These are phyloP conservation scores for Ambrosiella cleistominuta DNA, from an alignment of 2,329 filamentous ascomycete species.

Conservation along the genomic window DNA sequence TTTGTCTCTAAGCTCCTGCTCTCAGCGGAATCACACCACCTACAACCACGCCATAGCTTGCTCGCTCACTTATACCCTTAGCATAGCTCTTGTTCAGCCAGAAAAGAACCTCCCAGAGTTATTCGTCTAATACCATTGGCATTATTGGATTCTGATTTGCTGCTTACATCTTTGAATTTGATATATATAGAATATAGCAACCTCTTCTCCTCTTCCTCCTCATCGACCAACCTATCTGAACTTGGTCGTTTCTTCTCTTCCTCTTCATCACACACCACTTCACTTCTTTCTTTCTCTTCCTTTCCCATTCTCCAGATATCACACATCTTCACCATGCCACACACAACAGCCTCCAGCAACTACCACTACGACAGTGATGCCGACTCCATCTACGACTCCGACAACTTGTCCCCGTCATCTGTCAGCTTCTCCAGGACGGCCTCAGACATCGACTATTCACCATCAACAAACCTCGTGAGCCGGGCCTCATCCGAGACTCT, in stretches of 20 bases:
- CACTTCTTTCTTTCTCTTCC: background rate
- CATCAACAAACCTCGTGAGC: conserved; percentile 26
- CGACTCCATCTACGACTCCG: conserved; percentile 13
- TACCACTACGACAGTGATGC: conserved; percentile 14
- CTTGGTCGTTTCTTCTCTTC: background rate
- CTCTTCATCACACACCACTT: background rate
- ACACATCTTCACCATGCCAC: background rate
- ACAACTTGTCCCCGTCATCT: background rate
- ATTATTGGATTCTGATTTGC: background rate
- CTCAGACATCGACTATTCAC: conserved; percentile 20
- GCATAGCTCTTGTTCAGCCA: background rate
- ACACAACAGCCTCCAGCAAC: background rate
- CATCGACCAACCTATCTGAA: background rate
- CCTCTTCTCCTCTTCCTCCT: background rate
- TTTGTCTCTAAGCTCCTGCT: background rate
- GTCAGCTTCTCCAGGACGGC: background rate
- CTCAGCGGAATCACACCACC: conserved; percentile 1
- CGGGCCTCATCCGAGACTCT: conserved; percentile 61
- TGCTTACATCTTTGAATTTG: background rate
- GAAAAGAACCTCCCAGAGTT: background rate
- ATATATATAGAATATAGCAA: background rate
- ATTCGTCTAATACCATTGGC: background rate
- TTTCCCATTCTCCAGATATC: background rate
- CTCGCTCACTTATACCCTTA: background rate
- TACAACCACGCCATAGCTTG: conserved; percentile 1